These are phyloP conservation scores for Neonectria magnoliae DNA, from an alignment of 2,329 filamentous ascomycete genomes.

Conservation along the genomic window DNA sequence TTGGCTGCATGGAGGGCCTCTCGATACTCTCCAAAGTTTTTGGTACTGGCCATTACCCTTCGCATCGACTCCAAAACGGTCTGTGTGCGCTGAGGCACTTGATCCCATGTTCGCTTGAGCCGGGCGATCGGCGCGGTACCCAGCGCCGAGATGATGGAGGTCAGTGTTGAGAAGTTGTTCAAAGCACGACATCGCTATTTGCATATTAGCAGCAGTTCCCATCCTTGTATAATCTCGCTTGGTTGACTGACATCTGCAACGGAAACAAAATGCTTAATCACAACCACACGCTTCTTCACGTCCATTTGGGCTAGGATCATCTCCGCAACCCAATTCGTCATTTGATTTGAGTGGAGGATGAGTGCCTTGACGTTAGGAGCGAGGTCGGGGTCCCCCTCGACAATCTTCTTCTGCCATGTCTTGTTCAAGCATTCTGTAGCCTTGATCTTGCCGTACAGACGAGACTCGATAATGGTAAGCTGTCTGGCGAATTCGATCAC, in stretches of 20 bases:
- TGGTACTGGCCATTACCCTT: constrained; percentile 93
- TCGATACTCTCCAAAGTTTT: constrained; percentile 97
- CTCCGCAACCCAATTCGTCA: constrained; percentile 99
- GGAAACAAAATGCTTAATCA: constrained; percentile 97
- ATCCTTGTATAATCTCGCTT: neutral
- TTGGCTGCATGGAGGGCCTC: constrained; percentile 92
- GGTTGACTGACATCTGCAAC: constrained; percentile 84
- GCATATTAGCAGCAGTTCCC: constrained; percentile 26
- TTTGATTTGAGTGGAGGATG: constrained; percentile 96
- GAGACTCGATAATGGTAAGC: constrained; percentile 95
- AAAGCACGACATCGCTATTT: constrained; percentile 86
- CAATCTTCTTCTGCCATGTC: constrained; percentile 97
- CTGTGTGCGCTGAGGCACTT: constrained; percentile 87
- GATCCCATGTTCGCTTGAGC: constrained; percentile 91
- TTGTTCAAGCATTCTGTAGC: constrained; percentile 97
- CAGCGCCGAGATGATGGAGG: constrained; percentile 95
- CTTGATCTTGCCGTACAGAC: constrained; percentile 94
- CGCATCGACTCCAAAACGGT: constrained; percentile 89
- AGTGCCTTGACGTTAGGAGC: constrained; percentile 95
- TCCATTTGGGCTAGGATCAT: constrained; percentile 97
- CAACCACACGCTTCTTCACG: constrained; percentile 93
- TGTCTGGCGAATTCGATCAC: constrained; percentile 96
- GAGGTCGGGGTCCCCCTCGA: constrained; percentile 82
- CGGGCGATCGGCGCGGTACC: constrained; percentile 95
- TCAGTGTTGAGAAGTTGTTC: constrained; percentile 98